A percentile compares a stretch with the other conserved stretches of the same genome.
These are phyloP conservation scores for Triticum dicoccoides DNA, from an alignment of 176 grass and related monocot species.

Conservation along the genomic window DNA sequence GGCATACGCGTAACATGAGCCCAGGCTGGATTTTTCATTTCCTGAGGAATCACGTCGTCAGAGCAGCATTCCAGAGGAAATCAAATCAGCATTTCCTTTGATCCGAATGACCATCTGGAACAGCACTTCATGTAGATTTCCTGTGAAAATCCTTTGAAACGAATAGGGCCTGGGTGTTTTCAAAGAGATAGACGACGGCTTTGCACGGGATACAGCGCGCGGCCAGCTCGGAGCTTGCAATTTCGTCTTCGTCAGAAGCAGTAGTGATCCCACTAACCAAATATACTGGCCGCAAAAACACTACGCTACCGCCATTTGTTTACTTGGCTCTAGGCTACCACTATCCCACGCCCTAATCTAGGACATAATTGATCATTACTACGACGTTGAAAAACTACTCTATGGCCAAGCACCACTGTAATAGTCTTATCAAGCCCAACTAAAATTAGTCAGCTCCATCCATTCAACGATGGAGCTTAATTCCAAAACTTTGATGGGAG, in stretches of 20 bases:
- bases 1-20: too few species aligned
- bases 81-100: too few species aligned
- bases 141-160: too few species aligned
- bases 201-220: conserved; percentile 16
- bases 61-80: too few species aligned
- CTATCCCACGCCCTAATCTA: conserved; percentile 25
- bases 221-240: conserved; percentile 15
- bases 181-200: not conserved
- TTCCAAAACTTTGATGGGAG: not conserved
- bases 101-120: too few species aligned
- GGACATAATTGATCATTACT: conserved; percentile 27
- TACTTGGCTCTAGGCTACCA: conserved; percentile 21
- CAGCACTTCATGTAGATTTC: too few species aligned
- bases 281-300: conserved; percentile 16
- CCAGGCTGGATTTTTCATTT: too few species aligned
- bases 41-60: too few species aligned
- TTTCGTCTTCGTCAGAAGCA: not conserved
- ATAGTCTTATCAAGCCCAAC: not conserved
- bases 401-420: not conserved
- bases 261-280: not conserved
- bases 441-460: not conserved
- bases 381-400: conserved; percentile 17
- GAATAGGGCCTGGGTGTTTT: not conserved
- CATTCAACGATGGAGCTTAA: not conserved
- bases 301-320: conserved; percentile 22